A percentile compares a stretch with the other conserved stretches of the same genome.
Conservation (phyloP, 257 asterid genomes). For the Parsonsia alboflavescens region DNA sequence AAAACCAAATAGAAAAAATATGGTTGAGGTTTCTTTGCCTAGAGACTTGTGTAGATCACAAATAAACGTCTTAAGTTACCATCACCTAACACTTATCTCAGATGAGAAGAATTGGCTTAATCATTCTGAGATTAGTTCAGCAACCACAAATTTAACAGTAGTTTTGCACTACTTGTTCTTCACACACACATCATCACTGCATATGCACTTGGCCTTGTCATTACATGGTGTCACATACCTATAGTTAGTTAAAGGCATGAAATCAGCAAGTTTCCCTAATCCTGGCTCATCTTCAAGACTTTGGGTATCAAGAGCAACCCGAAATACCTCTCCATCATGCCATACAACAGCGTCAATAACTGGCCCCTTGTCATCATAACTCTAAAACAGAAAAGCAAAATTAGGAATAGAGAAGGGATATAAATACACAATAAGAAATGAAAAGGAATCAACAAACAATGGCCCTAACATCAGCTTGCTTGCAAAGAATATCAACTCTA, state of each 20-base stretch:
- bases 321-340: constrained; percentile 96
- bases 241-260: constrained; percentile 86
- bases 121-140: not conserved
- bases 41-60: not conserved
- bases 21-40: not conserved
- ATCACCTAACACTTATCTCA: not conserved
- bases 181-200: not conserved
- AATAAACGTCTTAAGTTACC: not conserved
- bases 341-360: constrained; percentile 95
- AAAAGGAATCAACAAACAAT: constrained; percentile 9
- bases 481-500: constrained; percentile 83
- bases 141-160: not conserved
- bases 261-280: constrained; percentile 78
- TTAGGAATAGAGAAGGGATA: constrained; percentile 20
- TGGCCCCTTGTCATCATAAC: constrained; percentile 94
- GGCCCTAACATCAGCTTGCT: constrained; percentile 73
- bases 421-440: constrained; percentile 18
- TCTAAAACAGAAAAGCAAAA: constrained; percentile 35
- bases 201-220: constrained; percentile 5
- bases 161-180: not conserved
- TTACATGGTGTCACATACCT: constrained; percentile 40
- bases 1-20: too few species aligned
- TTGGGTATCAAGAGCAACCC: constrained; percentile 96
- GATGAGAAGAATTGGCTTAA: not conserved
- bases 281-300: constrained; percentile 77